Percentiles rank a stretch among this genome's conserved stretches.
phyloP scores from a whole-genome alignment of 2,329 filamentous ascomycete species.

The Diaporthe capsici region DNA sequence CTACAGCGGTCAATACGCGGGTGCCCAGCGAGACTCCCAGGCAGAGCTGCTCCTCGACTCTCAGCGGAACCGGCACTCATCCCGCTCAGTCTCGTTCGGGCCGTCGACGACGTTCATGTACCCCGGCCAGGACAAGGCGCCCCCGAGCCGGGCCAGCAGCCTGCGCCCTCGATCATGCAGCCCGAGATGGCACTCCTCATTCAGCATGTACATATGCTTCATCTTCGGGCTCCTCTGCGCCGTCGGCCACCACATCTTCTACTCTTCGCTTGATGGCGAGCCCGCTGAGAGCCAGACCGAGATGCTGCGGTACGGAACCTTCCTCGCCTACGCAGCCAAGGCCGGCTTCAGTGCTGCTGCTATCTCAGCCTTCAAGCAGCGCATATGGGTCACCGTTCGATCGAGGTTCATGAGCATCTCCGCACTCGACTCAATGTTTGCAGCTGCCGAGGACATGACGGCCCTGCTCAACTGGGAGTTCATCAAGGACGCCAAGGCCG shows the following conservation, averaged over 20 bases:
- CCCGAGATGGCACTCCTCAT: slow-evolving; percentile 43
- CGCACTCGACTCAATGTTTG: slow-evolving; percentile 53
- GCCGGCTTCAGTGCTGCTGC: slow-evolving; percentile 55
- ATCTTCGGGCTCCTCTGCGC: slow-evolving; percentile 54
- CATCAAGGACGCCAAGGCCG: slow-evolving; percentile 59
- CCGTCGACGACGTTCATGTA: slow-evolving; percentile 29
- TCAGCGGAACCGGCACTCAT: not conserved
- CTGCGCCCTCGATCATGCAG: slow-evolving; percentile 13
- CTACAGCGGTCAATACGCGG: not conserved
- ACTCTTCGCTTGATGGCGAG: slow-evolving; percentile 51
- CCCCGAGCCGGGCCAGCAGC: not conserved
- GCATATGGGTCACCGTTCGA: slow-evolving; percentile 48
- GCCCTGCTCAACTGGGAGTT: slow-evolving; percentile 69
- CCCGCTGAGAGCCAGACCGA: slow-evolving; percentile 52
- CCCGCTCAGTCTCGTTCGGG: slow-evolving; percentile 36
- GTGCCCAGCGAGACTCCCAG: slow-evolving; percentile 27
- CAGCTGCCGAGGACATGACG: slow-evolving; percentile 51
- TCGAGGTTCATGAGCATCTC: slow-evolving; percentile 46
- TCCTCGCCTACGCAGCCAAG: slow-evolving; percentile 56
- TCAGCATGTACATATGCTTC: slow-evolving; percentile 54
- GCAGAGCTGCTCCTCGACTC: slow-evolving; percentile 23
- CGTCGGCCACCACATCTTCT: slow-evolving; percentile 56
- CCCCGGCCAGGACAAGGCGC: slow-evolving; percentile 3
- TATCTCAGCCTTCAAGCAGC: slow-evolving; percentile 47
- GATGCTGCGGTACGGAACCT: slow-evolving; percentile 57